Evolutionary conservation across 441 rosid species (phyloP), one percentile per base, ranked within the genome.

Genomic region (Sinapis alba): DNA sequence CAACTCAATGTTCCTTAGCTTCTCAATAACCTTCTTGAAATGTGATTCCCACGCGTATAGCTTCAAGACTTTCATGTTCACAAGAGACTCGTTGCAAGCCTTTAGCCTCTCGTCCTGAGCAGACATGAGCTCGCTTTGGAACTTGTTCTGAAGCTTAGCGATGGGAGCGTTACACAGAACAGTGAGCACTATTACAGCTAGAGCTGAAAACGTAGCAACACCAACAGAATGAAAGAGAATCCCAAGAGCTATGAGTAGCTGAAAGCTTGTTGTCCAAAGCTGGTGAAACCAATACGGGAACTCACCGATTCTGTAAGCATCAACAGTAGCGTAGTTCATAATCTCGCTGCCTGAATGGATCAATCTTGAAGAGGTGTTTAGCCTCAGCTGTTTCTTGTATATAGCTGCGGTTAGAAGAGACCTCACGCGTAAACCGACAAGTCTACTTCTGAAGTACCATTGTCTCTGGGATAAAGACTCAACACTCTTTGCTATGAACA

Each of bases 201-300:
- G 75, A 13, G 99, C 87, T 16, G 98, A 94, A 18, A 94, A 38
- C 6, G 99, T 96, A 34, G 99, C 98, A 1, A 88, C 74, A 59
- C 99, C 98, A 38, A 96, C 96, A 2, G 99, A 85, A 15, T 78
- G 86, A 87, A 88, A 89, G 38, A 96, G 90, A 69, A 96, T 90
- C 57, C 80, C 71, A 0, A 96, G 81, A 4, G 98, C 91, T 2
- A 96, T 78, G 61, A 92, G 84, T 20, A 96, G 88, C 85, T 93
- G 98, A 66, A 96, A 86, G 79, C 88, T 81, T 27, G 99, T 96
- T 1, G 98, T 84, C 99, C 99, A 96, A 50, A 89, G 90, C 84
- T 93, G 97, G 67, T 96, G 99, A 75, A 90, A 86, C 99, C 98
- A 96, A 75, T 84, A 96, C 2, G 99, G 97, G 67, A 93, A 96